A percentile compares a stretch with the other conserved stretches of the same genome.
Conservation (phyloP, 768 basidiomycete genomes). For the Pulveroboletus ravenelii region DNA sequence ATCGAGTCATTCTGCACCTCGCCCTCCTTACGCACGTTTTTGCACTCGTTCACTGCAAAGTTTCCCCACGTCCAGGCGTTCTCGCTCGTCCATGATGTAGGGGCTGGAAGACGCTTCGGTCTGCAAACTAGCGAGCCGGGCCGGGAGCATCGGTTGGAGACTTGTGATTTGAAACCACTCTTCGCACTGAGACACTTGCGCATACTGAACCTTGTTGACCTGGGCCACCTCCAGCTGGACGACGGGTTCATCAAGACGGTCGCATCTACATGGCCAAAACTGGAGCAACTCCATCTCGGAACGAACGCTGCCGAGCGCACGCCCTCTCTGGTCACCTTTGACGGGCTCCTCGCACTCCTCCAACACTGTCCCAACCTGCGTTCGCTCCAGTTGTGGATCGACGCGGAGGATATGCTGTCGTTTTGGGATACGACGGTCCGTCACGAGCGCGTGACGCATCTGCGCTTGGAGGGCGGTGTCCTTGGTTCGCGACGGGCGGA, state of each 20-base stretch:
- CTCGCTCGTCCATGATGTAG: slow-evolving; percentile 21
- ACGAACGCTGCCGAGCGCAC: neutral
- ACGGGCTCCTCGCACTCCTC: slow-evolving; percentile 19
- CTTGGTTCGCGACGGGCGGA: slow-evolving; percentile 12
- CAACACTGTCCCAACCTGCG: slow-evolving; percentile 16
- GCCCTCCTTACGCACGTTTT: slow-evolving; percentile 10
- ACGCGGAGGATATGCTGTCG: slow-evolving; percentile 13
- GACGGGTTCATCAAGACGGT: slow-evolving; percentile 18
- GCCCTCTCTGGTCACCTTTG: slow-evolving; percentile 12
- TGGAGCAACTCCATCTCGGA: slow-evolving; percentile 15
- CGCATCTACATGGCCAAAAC: slow-evolving; percentile 12
- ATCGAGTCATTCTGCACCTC: slow-evolving; percentile 23
- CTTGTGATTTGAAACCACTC: slow-evolving; percentile 13
- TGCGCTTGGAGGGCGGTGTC: slow-evolving; percentile 15
- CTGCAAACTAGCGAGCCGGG: slow-evolving; percentile 11
- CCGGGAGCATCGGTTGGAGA: slow-evolving; percentile 14
- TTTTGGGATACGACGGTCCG: slow-evolving; percentile 11
- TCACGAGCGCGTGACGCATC: slow-evolving; percentile 9
- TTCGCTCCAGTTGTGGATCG: slow-evolving; percentile 6
- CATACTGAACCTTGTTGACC: slow-evolving; percentile 8
- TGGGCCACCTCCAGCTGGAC: slow-evolving; percentile 14
- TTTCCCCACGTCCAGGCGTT: slow-evolving; percentile 12
- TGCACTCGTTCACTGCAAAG: slow-evolving; percentile 4
- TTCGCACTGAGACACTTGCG: slow-evolving; percentile 11
- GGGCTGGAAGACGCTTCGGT: slow-evolving; percentile 19